Conservation (phyloP, 2,329 filamentous ascomycete species). For the Aspergillus novofumigatus region DNA sequence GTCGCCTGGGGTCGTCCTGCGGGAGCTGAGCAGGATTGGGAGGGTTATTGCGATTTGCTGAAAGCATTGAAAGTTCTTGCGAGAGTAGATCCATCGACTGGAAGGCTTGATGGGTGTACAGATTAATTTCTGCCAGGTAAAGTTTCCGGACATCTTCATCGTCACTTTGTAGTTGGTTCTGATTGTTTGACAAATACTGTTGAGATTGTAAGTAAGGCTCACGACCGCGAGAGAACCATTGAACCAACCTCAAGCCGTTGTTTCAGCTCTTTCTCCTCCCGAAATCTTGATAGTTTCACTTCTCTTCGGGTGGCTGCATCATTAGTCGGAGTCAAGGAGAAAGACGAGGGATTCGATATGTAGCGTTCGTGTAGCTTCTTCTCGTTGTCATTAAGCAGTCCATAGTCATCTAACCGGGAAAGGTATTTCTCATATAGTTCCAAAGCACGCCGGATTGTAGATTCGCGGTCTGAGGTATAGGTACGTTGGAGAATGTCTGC, state of each 20-base stretch:
- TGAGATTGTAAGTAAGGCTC: conserved; percentile 28
- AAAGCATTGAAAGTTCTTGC: conserved; percentile 78
- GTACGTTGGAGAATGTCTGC: conserved; percentile 71
- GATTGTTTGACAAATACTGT: conserved; percentile 58
- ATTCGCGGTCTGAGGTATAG: conserved; percentile 61
- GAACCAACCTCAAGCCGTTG: conserved; percentile 66
- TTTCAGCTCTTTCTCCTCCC: conserved; percentile 79
- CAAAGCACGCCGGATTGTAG: conserved; percentile 60
- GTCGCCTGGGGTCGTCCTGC: conserved; percentile 38
- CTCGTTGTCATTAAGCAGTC: conserved; percentile 62
- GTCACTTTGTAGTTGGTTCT: conserved; percentile 63
- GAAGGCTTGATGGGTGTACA: conserved; percentile 74
- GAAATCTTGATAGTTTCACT: conserved; percentile 80
- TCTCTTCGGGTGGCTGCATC: conserved; percentile 69
- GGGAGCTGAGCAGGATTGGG: conserved; percentile 34
- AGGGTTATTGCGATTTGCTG: conserved; percentile 58
- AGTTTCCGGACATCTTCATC: conserved; percentile 79
- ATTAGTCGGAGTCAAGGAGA: conserved; percentile 64
- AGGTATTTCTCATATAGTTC: conserved; percentile 75
- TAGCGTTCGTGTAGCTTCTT: conserved; percentile 69
- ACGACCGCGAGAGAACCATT: conserved; percentile 5
- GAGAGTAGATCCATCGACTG: conserved; percentile 82
- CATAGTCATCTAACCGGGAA: conserved; percentile 71
- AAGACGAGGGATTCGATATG: conserved; percentile 64
- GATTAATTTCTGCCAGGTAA: conserved; percentile 69